Percentiles rank a stretch among this genome's conserved stretches.
Conservation (phyloP, 495 filamentous ascomycete genomes). For the Cudoniella acicularis region DNA sequence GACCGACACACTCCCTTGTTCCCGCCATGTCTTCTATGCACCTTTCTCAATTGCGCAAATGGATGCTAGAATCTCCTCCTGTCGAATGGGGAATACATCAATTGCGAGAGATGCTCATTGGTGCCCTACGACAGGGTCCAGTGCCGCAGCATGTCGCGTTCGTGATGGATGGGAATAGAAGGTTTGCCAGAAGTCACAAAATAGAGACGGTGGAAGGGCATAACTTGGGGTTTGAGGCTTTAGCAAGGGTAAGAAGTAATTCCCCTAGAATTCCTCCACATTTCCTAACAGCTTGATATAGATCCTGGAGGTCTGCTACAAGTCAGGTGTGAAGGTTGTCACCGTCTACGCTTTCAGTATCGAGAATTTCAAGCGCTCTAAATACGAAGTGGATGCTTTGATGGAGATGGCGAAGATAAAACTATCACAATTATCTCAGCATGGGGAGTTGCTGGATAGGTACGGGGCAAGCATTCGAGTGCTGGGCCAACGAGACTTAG, state of each 20-base stretch:
- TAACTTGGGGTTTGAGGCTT: slow-evolving; percentile 89
- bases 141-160: slow-evolving; percentile 94
- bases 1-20: background rate
- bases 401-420: slow-evolving; percentile 99
- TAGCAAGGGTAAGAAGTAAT: slow-evolving; percentile 59
- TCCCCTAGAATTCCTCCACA: background rate
- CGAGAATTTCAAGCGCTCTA: slow-evolving; percentile 98
- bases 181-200: slow-evolving; percentile 82
- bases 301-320: slow-evolving; percentile 97
- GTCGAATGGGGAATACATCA: slow-evolving; percentile 74
- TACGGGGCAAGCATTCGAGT: slow-evolving; percentile 87
- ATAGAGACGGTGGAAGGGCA: slow-evolving; percentile 99
- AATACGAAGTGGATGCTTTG: slow-evolving; percentile 92
- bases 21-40: slow-evolving; percentile 55
- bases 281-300: slow-evolving; percentile 28
- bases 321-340: slow-evolving; percentile 89
- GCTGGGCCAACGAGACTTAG: slow-evolving; percentile 73
- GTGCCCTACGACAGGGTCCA: slow-evolving; percentile 81
- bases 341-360: slow-evolving; percentile 98
- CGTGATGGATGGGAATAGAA: slow-evolving; percentile 96
- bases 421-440: slow-evolving; percentile 82
- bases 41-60: slow-evolving; percentile 72
- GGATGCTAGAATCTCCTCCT: slow-evolving; percentile 85
- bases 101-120: slow-evolving; percentile 77
- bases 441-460: slow-evolving; percentile 87